Percentiles rank a stretch among this genome's conserved stretches.
Conservation (phyloP, 2,329 filamentous ascomycete species). For the Cadophora luteo-olivacea region DNA sequence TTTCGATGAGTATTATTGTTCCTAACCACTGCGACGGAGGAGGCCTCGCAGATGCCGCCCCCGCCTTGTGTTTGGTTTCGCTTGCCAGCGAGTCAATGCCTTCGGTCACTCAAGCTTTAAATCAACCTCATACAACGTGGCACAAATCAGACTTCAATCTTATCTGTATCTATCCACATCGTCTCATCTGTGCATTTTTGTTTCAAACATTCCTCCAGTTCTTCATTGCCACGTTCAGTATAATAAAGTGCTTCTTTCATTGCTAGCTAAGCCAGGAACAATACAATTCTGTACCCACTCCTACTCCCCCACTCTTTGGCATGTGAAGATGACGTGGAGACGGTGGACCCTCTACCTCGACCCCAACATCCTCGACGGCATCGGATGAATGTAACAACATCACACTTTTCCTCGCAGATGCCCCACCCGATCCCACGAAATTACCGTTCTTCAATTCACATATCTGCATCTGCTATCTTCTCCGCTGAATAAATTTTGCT, state of each 20-base stretch:
- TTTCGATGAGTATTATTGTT: no score
- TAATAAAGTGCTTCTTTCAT: neutral
- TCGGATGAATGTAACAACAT: constrained; percentile 11
- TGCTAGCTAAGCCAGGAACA: constrained; percentile 2
- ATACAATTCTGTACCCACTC: neutral
- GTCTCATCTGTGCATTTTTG: neutral
- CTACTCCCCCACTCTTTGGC: constrained; percentile 9
- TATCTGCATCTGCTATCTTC: neutral
- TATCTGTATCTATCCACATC: neutral
- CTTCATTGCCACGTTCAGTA: constrained; percentile 8
- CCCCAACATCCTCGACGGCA: neutral
- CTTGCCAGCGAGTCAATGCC: constrained; percentile 1
- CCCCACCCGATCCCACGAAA: neutral
- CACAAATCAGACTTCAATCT: constrained; percentile 7
- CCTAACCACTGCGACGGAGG: no score
- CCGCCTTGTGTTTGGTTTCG: neutral
- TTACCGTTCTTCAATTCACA: neutral
- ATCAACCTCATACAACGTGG: constrained; percentile 4
- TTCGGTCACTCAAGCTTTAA: neutral
- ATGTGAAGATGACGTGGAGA: constrained; percentile 25
- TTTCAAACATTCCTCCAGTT: constrained; percentile 1
- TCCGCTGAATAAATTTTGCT: neutral
- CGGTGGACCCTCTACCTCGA: neutral
- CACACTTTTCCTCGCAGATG: neutral
- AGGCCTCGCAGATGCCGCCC: neutral